phyloP scores from a whole-genome alignment of 495 filamentous ascomycete species.

The Bacidia gigantensis region DNA sequence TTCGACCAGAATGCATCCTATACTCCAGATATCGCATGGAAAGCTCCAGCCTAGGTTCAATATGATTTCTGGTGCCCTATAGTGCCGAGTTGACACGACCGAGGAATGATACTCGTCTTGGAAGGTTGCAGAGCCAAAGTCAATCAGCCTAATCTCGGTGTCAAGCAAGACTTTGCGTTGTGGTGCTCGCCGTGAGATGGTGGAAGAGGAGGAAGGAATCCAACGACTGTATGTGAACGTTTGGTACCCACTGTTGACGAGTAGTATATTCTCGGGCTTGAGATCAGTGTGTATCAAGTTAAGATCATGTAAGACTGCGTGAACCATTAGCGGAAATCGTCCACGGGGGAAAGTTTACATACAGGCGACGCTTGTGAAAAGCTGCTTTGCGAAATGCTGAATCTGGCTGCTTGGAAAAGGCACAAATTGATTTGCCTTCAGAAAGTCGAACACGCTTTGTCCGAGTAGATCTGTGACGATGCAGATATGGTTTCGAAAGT shows the following conservation, averaged over 20 bases:
- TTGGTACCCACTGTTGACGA: conserved; percentile 80
- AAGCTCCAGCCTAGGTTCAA: conserved; percentile 94
- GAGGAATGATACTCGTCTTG: conserved; percentile 97
- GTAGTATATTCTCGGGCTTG: conserved; percentile 95
- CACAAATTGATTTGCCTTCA: conserved; percentile 87
- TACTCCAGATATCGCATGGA: conserved; percentile 98
- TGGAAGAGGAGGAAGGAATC: conserved; percentile 81
- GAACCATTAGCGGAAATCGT: conserved; percentile 20
- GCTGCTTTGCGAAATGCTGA: conserved; percentile 85
- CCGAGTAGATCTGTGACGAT: conserved; percentile 95
- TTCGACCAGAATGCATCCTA: conserved; percentile 96
- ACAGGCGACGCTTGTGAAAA: conserved; percentile 98
- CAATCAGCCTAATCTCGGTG: conserved; percentile 92
- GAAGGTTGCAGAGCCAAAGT: conserved; percentile 96
- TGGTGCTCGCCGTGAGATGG: conserved; percentile 59
- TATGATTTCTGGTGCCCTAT: conserved; percentile 94
- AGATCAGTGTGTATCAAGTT: conserved; percentile 97
- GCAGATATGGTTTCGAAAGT: conserved; percentile 95
- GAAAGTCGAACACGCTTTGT: conserved; percentile 95
- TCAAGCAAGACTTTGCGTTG: conserved; percentile 82
- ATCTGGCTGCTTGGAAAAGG: conserved; percentile 99
- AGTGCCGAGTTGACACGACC: conserved; percentile 91
- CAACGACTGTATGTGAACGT: conserved; percentile 93
- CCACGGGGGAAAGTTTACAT: conserved; percentile 27
- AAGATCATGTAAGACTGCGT: conserved; percentile 80